Base-by-base conservation (phyloP, 176 grass and related monocot genomes). In the Aegilops sharonensis region DNA sequence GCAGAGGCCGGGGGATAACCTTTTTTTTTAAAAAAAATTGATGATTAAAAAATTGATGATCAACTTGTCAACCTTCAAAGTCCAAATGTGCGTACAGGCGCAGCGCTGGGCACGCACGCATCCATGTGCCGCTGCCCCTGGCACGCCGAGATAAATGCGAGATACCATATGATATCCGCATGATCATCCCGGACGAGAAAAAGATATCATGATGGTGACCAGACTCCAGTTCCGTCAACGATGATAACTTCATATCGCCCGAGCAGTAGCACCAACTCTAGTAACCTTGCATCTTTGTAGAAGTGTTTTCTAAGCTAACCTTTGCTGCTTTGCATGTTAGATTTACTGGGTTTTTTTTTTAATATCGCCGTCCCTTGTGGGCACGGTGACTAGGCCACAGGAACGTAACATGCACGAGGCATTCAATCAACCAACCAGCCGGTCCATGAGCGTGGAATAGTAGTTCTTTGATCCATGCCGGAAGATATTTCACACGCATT, bases 61-160 rank as follows among this genome's bases (percentile, higher is more conserved):
- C 84, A 83, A 87, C 61, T 54, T 32, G 31, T 52, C 15, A 52
- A 83, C 21, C 61, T 48, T 90, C 72, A 78, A 69, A 80, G 62
- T 45, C 70, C 37, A 47, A 54, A 34, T 20, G 14, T 18, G 68
- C 2, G 66, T 47, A 2, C 39, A 11, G 6, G 37, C 20, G 14
- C 32, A 8, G 27, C 1, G 70, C 50, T 24, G 83, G 85, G 50
- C 50, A 52, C 40, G 83, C 83, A 14, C n/a, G 62, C 84, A 11
- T 90, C 36, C 31, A 18, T 62, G 72, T 64, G 84, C 72, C 31
- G 0, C 40, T 47, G 23, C 15, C 23, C 5, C 37, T 18, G 37
- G 14, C 6, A 69, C 32, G 34, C 67, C 32, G 67, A 20, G 67
- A 69, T 35, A 54, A 54, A 37, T 69, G 67, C 34, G 40, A 42